Conservation (phyloP, 768 basidiomycete species). For the Podaxis pistillaris region DNA sequence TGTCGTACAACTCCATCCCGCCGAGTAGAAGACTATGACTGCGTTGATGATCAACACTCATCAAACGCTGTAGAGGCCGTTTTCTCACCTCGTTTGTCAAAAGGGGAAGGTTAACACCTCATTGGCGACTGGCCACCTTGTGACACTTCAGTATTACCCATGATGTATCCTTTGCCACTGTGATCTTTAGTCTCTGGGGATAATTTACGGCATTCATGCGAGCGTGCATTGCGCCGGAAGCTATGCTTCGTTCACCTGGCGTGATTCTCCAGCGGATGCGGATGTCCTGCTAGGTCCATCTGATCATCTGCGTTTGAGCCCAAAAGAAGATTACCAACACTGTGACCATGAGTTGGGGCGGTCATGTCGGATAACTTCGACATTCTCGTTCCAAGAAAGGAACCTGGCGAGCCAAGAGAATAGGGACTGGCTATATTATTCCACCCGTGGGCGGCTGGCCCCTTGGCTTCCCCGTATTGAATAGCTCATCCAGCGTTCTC, state of each 20-base stretch:
- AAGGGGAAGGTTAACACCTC: neutral
- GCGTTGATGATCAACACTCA: neutral
- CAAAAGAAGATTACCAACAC: neutral
- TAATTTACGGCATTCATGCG: conserved; percentile 1
- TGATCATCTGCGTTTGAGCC: neutral
- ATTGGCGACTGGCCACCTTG: neutral
- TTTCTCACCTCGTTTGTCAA: neutral
- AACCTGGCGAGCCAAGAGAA: neutral
- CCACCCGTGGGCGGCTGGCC: neutral
- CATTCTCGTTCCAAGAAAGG: neutral
- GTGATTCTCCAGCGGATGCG: neutral
- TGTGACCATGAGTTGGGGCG: neutral
- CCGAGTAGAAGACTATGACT: neutral
- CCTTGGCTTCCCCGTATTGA: neutral
- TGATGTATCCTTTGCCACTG: neutral
- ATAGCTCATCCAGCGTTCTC: neutral
- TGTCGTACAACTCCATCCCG: neutral
- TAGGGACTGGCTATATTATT: neutral
- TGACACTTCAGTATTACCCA: neutral
- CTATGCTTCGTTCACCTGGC: neutral
- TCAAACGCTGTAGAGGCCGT: neutral
- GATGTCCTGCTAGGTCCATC: neutral
- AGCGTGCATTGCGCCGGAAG: neutral
- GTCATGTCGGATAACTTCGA: neutral
- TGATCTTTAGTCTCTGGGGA: neutral